Evolutionary conservation across 2,329 filamentous ascomycete genomes (phyloP).

Genomic region (Alternaria dauci): DNA sequence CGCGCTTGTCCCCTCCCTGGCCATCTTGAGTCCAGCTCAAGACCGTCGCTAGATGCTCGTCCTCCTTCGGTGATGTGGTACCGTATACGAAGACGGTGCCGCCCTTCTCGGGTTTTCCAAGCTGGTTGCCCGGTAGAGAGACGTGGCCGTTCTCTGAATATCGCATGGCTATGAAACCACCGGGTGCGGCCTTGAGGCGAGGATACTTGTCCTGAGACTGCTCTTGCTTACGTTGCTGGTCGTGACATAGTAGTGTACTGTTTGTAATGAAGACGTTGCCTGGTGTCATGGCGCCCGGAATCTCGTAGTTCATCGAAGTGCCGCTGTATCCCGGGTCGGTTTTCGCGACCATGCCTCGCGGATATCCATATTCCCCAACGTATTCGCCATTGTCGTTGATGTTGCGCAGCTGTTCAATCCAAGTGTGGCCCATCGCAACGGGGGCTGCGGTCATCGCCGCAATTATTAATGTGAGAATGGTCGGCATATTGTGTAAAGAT

Average conservation of each 20-base stretch:
- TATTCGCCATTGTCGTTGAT: constrained; percentile 79
- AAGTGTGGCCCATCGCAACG: constrained; percentile 67
- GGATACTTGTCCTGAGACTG: constrained; percentile 66
- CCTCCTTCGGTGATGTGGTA: constrained; percentile 57
- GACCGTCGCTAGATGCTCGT: constrained; percentile 70
- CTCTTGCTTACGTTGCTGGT: constrained; percentile 64
- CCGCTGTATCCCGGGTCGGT: constrained; percentile 64
- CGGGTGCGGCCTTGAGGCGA: constrained; percentile 65
- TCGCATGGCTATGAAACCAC: constrained; percentile 58
- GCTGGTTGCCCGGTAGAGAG: constrained; percentile 50
- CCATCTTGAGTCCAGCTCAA: constrained; percentile 84
- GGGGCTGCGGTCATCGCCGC: constrained; percentile 33
- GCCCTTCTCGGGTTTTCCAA: constrained; percentile 54
- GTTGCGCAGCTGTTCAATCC: constrained; percentile 79
- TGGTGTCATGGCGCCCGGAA: constrained; percentile 61
- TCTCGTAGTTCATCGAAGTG: constrained; percentile 61
- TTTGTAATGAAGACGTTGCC: constrained; percentile 57
- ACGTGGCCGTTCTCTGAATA: constrained; percentile 63
- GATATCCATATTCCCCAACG: constrained; percentile 73
- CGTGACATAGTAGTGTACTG: constrained; percentile 69
- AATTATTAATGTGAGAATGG: constrained; percentile 21
- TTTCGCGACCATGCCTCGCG: constrained; percentile 74
- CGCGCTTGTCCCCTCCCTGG: constrained; percentile 80
- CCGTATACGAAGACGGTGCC: constrained; percentile 61
- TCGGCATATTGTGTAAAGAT: constrained; percentile 28